Evolutionary conservation across 139 green algal species (phyloP).

Genomic region (Picocystis salinarum): DNA sequence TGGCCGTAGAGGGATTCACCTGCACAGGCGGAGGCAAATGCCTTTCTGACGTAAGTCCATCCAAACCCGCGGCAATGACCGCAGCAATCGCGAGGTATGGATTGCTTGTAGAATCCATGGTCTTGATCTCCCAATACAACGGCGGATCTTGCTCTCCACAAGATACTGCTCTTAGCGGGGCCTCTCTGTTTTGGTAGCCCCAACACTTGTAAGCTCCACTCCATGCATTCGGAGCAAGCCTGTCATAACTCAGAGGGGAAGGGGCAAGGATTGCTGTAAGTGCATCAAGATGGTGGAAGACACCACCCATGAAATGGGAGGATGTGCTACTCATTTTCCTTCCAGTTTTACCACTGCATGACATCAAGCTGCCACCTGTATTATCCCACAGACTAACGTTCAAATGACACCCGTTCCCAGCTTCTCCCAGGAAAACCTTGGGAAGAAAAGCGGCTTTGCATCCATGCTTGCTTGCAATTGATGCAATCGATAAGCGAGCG

Average conservation of each 20-base stretch:
- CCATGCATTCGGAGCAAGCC: slow-evolving; percentile 26
- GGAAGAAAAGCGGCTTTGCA: slow-evolving; percentile 29
- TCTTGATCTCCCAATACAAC: slow-evolving; percentile 44
- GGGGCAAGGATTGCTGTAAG: slow-evolving; percentile 30
- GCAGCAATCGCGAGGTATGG: slow-evolving; percentile 36
- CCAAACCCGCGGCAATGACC: slow-evolving; percentile 29
- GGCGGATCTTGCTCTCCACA: too few species aligned
- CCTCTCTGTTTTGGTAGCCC: slow-evolving; percentile 31
- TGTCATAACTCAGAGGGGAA: slow-evolving; percentile 20
- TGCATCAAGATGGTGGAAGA: slow-evolving; percentile 30
- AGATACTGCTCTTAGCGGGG: slow-evolving; percentile 26
- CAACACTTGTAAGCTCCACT: slow-evolving; percentile 27
- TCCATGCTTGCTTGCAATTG: slow-evolving; percentile 12
- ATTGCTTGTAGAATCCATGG: slow-evolving; percentile 32
- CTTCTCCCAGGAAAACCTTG: slow-evolving; percentile 16
- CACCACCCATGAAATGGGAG: slow-evolving; percentile 25
- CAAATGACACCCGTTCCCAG: slow-evolving; percentile 29
- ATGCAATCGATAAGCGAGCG: slow-evolving; percentile 19
- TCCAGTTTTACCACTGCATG: background rate
- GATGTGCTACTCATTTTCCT: background rate
- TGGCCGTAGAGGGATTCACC: too few species aligned
- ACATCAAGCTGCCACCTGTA: slow-evolving; percentile 1
- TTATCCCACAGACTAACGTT: slow-evolving; percentile 41
- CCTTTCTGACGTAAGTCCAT: slow-evolving; percentile 8
- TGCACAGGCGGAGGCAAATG: slow-evolving; percentile 12